These are phyloP conservation scores for Starmerella etchellsii DNA, from an alignment of 805 yeast genomes.

Conservation along the genomic window DNA sequence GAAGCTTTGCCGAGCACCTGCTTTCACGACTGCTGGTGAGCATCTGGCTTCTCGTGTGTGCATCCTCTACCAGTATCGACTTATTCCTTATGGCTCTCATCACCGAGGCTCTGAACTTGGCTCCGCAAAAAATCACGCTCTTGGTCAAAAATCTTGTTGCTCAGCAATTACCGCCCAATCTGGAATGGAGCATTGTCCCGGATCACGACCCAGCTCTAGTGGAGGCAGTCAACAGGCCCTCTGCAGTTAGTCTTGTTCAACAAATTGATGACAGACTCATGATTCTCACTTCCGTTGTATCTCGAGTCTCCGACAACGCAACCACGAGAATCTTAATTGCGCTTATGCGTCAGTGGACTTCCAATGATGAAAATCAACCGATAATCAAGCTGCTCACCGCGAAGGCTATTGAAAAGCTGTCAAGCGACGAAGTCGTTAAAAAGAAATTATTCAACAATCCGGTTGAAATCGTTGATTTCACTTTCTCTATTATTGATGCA, in stretches of 20 bases:
- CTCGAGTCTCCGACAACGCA: conserved; percentile 37
- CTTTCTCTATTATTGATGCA: conserved; percentile 31
- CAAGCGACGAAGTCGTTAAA: conserved; percentile 31
- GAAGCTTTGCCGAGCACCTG: conserved; percentile 2
- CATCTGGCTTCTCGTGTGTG: conserved; percentile 6
- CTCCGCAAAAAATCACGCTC: not conserved
- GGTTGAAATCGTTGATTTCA: conserved; percentile 40
- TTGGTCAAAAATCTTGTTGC: conserved; percentile 4
- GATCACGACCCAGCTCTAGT: conserved; percentile 5
- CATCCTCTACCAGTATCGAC: not conserved
- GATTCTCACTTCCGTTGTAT: conserved; percentile 34
- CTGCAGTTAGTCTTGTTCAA: not conserved
- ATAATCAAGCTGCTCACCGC: conserved; percentile 28
- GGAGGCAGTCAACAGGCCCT: not conserved
- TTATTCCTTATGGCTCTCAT: not conserved
- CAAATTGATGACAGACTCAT: conserved; percentile 35
- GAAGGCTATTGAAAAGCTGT: conserved; percentile 11
- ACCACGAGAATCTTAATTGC: conserved; percentile 36
- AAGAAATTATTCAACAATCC: conserved; percentile 45
- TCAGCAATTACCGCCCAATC: not conserved
- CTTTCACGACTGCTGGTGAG: not conserved
- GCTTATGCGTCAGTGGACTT: conserved; percentile 39
- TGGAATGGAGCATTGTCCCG: conserved; percentile 2
- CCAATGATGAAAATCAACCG: conserved; percentile 35
- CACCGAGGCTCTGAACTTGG: not conserved